A percentile compares a stretch with the other conserved stretches of the same genome.
phyloP scores from a whole-genome alignment of 73 alveolate species.

The Tetrahymena thermophila region DNA sequence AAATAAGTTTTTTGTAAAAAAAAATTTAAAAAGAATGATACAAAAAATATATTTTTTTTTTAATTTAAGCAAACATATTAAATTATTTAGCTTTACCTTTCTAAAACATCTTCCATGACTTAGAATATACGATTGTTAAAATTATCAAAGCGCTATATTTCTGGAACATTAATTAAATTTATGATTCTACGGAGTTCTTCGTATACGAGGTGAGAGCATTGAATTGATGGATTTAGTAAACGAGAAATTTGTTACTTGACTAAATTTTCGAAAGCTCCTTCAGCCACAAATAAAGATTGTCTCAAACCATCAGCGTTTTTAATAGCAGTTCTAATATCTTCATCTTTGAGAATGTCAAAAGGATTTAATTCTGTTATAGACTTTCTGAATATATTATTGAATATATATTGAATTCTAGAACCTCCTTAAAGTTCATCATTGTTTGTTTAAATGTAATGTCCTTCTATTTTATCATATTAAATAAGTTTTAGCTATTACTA shows the following conservation, averaged over 20 bases:
- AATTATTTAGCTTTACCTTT: background rate
- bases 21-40: too few relatives aligned
- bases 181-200: slow-evolving; percentile 68
- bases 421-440: slow-evolving; percentile 71
- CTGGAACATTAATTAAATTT: slow-evolving; percentile 52
- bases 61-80: too few relatives aligned
- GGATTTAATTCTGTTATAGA: slow-evolving; percentile 62
- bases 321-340: slow-evolving; percentile 71
- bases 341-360: slow-evolving; percentile 54
- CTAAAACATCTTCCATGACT: slow-evolving; percentile 41
- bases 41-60: too few relatives aligned
- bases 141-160: slow-evolving; percentile 51
- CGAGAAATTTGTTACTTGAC: slow-evolving; percentile 74
- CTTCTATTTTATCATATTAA: slow-evolving; percentile 31
- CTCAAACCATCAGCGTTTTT: slow-evolving; percentile 75
- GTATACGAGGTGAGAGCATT: slow-evolving; percentile 63
- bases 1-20: background rate
- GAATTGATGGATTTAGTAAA: slow-evolving; percentile 72
- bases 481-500: background rate
- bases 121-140: slow-evolving; percentile 48
- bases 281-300: slow-evolving; percentile 82
- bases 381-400: slow-evolving; percentile 48
- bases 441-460: slow-evolving; percentile 45
- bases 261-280: slow-evolving; percentile 85
- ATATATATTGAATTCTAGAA: slow-evolving; percentile 58